Evolutionary conservation across 306 rosid species (phyloP), one percentile per base, ranked within the genome.

Genomic region (Citrullus mucosospermus): DNA sequence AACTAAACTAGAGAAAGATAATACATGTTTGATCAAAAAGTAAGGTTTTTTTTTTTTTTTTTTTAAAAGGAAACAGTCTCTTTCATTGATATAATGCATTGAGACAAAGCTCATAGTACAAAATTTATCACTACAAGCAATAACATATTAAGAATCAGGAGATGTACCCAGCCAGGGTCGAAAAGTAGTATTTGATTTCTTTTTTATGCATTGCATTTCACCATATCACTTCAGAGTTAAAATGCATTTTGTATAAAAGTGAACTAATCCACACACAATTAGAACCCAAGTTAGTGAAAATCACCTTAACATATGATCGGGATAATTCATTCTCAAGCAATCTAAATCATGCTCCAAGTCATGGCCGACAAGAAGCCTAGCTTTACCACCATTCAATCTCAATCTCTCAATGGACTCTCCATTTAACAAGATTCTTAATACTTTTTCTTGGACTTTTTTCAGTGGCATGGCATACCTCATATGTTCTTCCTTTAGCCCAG

Each of bases 341-440:
- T 88, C 90, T 58, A 93, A 85, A 85, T 93, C 97, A 80, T 86
- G 88, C 67, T 79, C 93, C 80, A 93, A 79, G 78, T 70, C 85
- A 87, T 90, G 97, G 85, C 98, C 97, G 81, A 93, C 96, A 81
- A 93, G 93, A 87, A 93, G 91, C 79, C 83, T 90, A 78, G 97
- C 89, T 84, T 84, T 90, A 75, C 91, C 92, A 57, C 93, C 93
- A 73, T 84, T 85, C 84, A 83, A 79, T 79, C 90, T 84, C 84
- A 77, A 86, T 83, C 80, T 85, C 62, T 76, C 86, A 70, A 82
- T 77, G 65, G 89, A 82, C 79, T 89, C 96, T 82, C 89, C 97
- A 87, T 88, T 85, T 81, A 88, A 80, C 85, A 91, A 77, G 87
- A 93, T 80, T 81, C 86, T 83, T 80, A 84, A 86, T 73, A 93